phyloP scores from a whole-genome alignment of 495 filamentous ascomycete genomes.

The Hyphodiscus hymeniophilus region DNA sequence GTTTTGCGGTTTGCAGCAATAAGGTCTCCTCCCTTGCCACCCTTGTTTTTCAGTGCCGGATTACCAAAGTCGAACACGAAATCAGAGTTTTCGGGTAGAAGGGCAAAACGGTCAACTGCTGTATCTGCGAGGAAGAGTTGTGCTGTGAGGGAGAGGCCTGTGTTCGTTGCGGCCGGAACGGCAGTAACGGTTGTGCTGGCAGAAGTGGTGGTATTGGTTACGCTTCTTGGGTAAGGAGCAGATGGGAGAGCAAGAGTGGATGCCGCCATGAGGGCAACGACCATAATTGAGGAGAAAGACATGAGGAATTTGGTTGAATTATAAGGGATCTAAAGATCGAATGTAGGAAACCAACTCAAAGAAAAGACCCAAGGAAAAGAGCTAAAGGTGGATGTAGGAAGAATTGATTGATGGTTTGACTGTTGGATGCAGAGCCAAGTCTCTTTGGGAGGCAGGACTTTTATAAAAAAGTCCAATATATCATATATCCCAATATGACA shows the following conservation, averaged over 20 bases:
- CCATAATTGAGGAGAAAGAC: slow-evolving; percentile 13
- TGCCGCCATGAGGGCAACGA: slow-evolving; percentile 16
- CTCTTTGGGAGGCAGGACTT: no score
- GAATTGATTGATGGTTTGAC: slow-evolving; percentile 15
- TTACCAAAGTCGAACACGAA: slow-evolving; percentile 26
- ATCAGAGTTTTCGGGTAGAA: slow-evolving; percentile 24
- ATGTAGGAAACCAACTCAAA: slow-evolving; percentile 1
- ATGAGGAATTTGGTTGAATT: not conserved
- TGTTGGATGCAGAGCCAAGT: slow-evolving; percentile 18
- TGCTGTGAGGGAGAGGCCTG: slow-evolving; percentile 7
- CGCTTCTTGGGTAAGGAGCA: slow-evolving; percentile 3
- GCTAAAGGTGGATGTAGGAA: no score
- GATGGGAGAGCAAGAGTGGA: slow-evolving; percentile 17
- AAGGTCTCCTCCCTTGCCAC: slow-evolving; percentile 23
- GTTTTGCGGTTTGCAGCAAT: slow-evolving; percentile 30
- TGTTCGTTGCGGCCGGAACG: not conserved
- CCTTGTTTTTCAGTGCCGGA: slow-evolving; percentile 11
- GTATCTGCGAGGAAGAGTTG: slow-evolving; percentile 20
- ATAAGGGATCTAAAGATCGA: slow-evolving; percentile 12
- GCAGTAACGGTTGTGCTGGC: slow-evolving; percentile 2
- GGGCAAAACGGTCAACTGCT: slow-evolving; percentile 24
- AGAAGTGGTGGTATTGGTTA: not conserved
- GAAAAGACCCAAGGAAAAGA: slow-evolving; percentile 14
- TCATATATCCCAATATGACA: no score
- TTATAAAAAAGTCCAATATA: no score